A percentile compares a stretch with the other conserved stretches of the same genome.
These are phyloP conservation scores for Coemansia pectinata DNA, from an alignment of 192 early-diverging fungal genomes.

Conservation along the genomic window DNA sequence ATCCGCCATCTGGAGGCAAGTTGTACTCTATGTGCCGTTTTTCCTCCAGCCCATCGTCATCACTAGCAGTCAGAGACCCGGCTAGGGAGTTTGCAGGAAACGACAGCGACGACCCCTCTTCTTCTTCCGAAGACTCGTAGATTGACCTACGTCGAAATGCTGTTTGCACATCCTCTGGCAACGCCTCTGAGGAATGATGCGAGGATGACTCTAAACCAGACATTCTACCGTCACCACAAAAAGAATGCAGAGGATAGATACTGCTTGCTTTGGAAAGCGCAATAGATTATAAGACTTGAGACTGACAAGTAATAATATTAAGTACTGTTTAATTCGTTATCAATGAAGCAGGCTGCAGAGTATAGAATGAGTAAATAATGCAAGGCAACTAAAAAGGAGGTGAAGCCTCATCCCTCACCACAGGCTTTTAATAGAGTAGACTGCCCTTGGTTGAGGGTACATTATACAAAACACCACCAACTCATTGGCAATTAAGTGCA, in stretches of 20 bases:
- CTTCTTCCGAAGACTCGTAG: constrained; percentile 10
- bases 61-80: constrained; percentile 27
- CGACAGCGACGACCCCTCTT: not conserved
- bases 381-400: constrained; percentile 1
- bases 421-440: constrained; percentile 3
- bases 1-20: constrained; percentile 49
- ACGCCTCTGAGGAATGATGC: not conserved
- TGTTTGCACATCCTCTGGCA: not conserved
- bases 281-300: not conserved
- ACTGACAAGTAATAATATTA: not conserved
- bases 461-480: not conserved
- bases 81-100: constrained; percentile 15
- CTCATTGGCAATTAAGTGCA: not conserved
- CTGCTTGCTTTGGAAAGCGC: not conserved
- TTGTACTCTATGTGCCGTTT: constrained; percentile 18
- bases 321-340: constrained; percentile 1
- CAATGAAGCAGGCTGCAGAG: constrained; percentile 1
- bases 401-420: constrained; percentile 3
- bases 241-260: not conserved
- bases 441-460: not conserved
- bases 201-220: not conserved
- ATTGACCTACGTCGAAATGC: constrained; percentile 17
- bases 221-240: constrained; percentile 4
- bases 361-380: not conserved
- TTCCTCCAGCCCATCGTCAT: constrained; percentile 2